Percentiles rank a stretch among this genome's conserved stretches.
These are phyloP conservation scores for Russula griseocarnosa DNA, from an alignment of 768 basidiomycete species.

Conservation along the genomic window DNA sequence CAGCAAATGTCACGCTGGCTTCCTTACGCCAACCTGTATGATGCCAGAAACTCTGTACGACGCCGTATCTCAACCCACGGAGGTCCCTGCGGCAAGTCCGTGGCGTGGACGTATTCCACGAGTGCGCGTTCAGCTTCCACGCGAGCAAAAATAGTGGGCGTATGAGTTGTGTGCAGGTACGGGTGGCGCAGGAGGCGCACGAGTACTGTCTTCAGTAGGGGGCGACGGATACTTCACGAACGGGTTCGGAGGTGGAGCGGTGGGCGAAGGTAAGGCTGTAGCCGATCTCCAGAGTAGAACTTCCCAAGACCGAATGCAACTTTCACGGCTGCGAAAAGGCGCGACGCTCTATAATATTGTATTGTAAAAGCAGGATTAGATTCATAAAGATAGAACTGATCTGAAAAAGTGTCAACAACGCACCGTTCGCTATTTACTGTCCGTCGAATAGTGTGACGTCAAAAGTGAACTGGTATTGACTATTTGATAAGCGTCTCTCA, in stretches of 20 bases:
- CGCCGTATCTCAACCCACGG: conserved; percentile 5
- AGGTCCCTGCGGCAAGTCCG: neutral
- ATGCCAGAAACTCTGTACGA: conserved; percentile 1
- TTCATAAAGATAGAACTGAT: neutral
- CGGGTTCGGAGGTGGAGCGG: conserved; percentile 40
- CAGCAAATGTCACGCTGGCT: neutral
- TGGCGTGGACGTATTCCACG: neutral
- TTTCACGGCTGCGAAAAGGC: conserved; percentile 40
- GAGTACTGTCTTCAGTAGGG: conserved; percentile 11
- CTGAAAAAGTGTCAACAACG: conserved; percentile 11
- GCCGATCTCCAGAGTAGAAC: conserved; percentile 29
- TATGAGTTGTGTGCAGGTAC: conserved; percentile 1
- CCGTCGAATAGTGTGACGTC: neutral
- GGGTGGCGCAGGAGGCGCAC: neutral
- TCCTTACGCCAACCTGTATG: neutral
- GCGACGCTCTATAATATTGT: conserved; percentile 30
- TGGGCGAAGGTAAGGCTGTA: conserved; percentile 41
- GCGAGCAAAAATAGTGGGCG: conserved; percentile 9
- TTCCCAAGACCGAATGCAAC: conserved; percentile 39
- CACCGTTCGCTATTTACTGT: conserved; percentile 34
- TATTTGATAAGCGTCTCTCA: conserved; percentile 28
- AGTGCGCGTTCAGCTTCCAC: neutral
- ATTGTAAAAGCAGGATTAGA: neutral
- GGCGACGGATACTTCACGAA: conserved; percentile 37
- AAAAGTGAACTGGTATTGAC: neutral